Percentiles rank a stretch among this genome's conserved stretches.
These are phyloP conservation scores for Thuja plicata DNA, from an alignment of 83 land plant genomes.

Conservation along the genomic window DNA sequence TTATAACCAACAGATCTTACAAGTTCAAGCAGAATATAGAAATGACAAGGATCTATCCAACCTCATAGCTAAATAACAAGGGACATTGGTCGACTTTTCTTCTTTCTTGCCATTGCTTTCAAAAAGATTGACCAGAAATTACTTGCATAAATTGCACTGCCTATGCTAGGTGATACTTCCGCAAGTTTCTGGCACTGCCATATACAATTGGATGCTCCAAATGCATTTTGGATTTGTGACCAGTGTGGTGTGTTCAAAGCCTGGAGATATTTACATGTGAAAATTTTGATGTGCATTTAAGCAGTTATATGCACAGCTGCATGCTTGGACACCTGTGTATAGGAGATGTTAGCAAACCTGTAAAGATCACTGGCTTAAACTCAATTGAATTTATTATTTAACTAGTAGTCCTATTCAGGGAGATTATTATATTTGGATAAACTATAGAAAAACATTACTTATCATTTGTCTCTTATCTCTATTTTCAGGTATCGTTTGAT, in stretches of 20 bases:
- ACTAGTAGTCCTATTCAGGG: background rate
- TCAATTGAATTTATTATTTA: background rate
- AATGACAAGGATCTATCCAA: background rate
- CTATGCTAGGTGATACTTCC: background rate
- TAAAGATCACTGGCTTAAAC: too few species aligned
- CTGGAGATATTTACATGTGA: background rate
- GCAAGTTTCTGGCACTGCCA: background rate
- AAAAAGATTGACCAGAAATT: background rate
- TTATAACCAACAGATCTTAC: background rate
- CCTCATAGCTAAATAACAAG: background rate
- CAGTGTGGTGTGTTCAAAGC: background rate
- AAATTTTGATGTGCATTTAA: background rate
- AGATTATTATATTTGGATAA: background rate
- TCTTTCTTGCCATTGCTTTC: background rate
- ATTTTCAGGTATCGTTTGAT: background rate
- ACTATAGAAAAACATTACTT: background rate
- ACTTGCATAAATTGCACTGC: background rate
- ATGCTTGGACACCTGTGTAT: background rate
- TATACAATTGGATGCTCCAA: background rate
- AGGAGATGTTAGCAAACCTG: background rate
- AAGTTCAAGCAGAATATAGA: background rate
- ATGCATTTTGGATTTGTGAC: background rate
- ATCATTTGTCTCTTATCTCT: background rate
- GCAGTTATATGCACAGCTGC: background rate
- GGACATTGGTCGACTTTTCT: background rate